Conservation (phyloP, 129 eudicot species). For the Mikania micrantha region DNA sequence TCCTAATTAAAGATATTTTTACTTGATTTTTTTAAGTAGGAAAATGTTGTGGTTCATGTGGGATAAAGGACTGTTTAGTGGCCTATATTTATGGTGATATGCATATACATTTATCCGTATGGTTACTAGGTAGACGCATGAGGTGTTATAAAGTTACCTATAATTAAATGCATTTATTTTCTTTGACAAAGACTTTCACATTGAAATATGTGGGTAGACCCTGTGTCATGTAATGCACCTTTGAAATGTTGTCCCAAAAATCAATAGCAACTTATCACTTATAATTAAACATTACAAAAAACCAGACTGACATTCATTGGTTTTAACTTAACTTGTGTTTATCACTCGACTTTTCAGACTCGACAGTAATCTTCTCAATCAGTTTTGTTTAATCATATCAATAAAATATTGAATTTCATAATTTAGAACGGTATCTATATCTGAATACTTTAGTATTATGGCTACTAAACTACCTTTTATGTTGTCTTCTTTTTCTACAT, state of each 20-base stretch:
- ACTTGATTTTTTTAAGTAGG: not conserved
- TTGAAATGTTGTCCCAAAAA: not conserved
- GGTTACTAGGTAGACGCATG: conserved; percentile 15
- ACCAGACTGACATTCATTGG: not conserved
- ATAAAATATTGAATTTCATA: not conserved
- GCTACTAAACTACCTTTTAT: too few species aligned
- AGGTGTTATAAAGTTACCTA: conserved; percentile 7
- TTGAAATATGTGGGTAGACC: conserved; percentile 17
- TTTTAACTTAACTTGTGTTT: not conserved
- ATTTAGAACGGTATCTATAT: not conserved
- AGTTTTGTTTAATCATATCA: not conserved
- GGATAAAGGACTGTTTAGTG: not conserved
- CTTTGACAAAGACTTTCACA: not conserved
- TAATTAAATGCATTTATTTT: conserved; percentile 9
- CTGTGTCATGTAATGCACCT: conserved; percentile 22
- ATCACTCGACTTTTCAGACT: not conserved
- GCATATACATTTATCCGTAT: not conserved
- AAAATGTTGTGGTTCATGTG: conserved; percentile 2
- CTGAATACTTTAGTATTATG: not conserved
- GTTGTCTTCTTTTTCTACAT: too few species aligned
- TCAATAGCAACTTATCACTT: not conserved
- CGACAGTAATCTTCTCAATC: not conserved
- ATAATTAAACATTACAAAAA: not conserved
- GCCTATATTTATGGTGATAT: conserved; percentile 2
- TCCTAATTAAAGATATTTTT: conserved; percentile 3